Conservation (phyloP, 768 basidiomycete species). For the Hypsizygus marmoreus region DNA sequence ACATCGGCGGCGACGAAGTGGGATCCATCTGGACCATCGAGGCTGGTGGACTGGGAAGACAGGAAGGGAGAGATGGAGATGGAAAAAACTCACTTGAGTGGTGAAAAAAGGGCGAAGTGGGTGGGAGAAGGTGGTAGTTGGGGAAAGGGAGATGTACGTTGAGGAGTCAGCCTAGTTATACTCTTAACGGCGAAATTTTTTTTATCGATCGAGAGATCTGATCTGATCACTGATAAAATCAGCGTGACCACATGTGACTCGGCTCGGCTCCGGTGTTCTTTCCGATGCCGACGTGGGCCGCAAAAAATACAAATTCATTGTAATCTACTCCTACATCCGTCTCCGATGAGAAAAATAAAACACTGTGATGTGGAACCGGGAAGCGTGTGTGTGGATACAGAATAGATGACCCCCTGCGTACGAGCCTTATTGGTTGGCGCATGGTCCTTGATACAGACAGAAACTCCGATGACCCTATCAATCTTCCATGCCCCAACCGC, state of each 20-base stretch:
- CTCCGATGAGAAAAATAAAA: background rate
- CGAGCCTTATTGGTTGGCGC: slow-evolving; percentile 15
- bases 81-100: slow-evolving; percentile 36
- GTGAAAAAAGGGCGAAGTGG: slow-evolving; percentile 31
- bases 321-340: background rate
- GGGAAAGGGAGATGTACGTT: slow-evolving; percentile 39
- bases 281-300: background rate
- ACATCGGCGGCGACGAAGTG: no score
- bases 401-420: slow-evolving; percentile 8
- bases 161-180: slow-evolving; percentile 66
- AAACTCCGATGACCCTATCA: slow-evolving; percentile 11
- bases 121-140: slow-evolving; percentile 51
- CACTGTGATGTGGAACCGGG: no score
- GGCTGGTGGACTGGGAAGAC: slow-evolving; percentile 6
- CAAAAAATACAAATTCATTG: slow-evolving; percentile 4
- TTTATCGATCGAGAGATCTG: slow-evolving; percentile 61
- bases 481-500: slow-evolving; percentile 64
- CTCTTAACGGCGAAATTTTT: slow-evolving; percentile 51
- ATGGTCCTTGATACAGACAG: slow-evolving; percentile 1
- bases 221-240: slow-evolving; percentile 58
- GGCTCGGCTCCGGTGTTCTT: slow-evolving; percentile 27
- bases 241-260: slow-evolving; percentile 47
- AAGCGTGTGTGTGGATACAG: slow-evolving; percentile 11
- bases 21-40: slow-evolving; percentile 29
- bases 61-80: slow-evolving; percentile 14